Evolutionary conservation across 2,329 filamentous ascomycete species (phyloP).

Genomic region (Trichoderma arundinaceum): DNA sequence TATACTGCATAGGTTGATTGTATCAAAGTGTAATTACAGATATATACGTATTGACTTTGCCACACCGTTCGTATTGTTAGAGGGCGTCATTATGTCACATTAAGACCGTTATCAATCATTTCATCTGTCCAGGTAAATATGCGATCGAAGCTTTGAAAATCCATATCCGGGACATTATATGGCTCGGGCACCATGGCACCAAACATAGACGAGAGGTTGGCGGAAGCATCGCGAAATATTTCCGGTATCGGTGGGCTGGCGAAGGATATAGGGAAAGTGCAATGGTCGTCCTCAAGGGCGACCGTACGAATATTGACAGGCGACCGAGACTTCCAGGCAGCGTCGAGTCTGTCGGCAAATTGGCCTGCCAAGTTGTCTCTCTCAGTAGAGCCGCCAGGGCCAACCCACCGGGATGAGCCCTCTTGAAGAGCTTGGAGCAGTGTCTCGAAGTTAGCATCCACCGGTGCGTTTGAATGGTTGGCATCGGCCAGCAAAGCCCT

Average conservation of each 20-base stretch:
- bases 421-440: constrained; percentile 25
- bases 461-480: constrained; percentile 22
- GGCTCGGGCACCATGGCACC: constrained; percentile 14
- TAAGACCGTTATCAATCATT: constrained; percentile 20
- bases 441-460: constrained; percentile 27
- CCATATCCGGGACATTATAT: constrained; percentile 17
- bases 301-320: constrained; percentile 31
- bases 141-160: constrained; percentile 28
- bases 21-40: background rate
- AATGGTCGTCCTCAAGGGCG: constrained; percentile 27
- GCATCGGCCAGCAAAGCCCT: constrained; percentile 31
- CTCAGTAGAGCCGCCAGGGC: background rate
- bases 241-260: constrained; percentile 31
- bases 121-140: constrained; percentile 32
- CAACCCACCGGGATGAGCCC: constrained; percentile 24
- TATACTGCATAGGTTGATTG: background rate
- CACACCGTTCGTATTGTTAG: background rate
- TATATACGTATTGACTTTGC: background rate
- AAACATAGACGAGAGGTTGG: constrained; percentile 14
- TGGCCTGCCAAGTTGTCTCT: constrained; percentile 30
- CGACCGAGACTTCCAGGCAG: constrained; percentile 26
- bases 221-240: constrained; percentile 26
- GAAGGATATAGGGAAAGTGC: constrained; percentile 23
- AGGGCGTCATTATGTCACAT: background rate
- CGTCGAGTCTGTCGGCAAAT: constrained; percentile 29